phyloP scores from a whole-genome alignment of 1,284 basidiomycete species.

The Papiliotrema fonsecae region DNA sequence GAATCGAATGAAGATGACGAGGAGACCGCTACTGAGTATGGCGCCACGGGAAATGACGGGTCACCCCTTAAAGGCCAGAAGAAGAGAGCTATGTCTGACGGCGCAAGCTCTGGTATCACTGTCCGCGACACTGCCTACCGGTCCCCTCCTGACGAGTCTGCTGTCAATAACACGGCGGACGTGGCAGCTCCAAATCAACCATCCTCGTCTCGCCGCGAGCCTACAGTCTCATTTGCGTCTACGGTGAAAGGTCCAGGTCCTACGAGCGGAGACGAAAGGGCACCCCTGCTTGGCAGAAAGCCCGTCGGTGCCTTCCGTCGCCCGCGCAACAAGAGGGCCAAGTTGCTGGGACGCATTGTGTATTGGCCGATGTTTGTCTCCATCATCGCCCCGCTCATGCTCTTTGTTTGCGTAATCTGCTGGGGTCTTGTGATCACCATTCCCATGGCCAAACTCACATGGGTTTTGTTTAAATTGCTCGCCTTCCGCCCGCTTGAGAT shows the following conservation, averaged over 20 bases:
- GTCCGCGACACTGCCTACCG: conserved; percentile 11
- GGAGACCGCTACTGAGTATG: conserved; percentile 48
- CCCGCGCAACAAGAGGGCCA: conserved; percentile 39
- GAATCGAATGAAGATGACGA: too few species aligned
- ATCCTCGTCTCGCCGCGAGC: conserved; percentile 19
- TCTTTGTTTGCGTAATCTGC: conserved; percentile 78
- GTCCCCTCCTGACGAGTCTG: too few species aligned
- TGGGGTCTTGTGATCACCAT: conserved; percentile 92
- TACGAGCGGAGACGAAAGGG: conserved; percentile 20
- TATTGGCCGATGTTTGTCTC: conserved; percentile 74
- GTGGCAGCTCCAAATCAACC: background rate
- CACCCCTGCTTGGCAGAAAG: conserved; percentile 26
- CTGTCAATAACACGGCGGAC: background rate
- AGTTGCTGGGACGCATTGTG: conserved; percentile 53
- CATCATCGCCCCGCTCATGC: conserved; percentile 83
- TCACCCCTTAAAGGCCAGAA: conserved; percentile 8
- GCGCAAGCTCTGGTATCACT: conserved; percentile 25
- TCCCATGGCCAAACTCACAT: conserved; percentile 96
- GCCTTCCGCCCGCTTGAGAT: conserved; percentile 75
- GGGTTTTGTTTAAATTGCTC: conserved; percentile 84
- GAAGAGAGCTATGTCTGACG: conserved; percentile 18
- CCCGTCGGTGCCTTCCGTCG: conserved; percentile 23
- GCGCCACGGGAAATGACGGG: conserved; percentile 22
- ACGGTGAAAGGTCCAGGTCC: conserved; percentile 14
- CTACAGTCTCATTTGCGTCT: conserved; percentile 35